These are phyloP conservation scores for Erysimum pusillum DNA, from an alignment of 441 rosid species.

Conservation along the genomic window DNA sequence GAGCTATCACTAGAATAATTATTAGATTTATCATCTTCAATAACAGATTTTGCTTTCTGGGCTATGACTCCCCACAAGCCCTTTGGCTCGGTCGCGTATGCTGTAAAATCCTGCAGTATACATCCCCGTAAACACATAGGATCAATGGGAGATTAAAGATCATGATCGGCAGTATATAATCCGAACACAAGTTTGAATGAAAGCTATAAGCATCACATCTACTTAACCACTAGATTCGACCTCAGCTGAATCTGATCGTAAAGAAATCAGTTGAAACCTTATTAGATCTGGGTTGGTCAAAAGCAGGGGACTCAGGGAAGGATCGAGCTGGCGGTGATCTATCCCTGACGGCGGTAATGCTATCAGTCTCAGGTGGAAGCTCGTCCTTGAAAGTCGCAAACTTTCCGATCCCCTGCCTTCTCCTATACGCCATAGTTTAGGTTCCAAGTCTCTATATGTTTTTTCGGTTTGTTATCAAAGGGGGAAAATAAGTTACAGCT, in stretches of 20 bases:
- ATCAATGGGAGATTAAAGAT: constrained; percentile 18
- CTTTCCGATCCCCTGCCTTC: constrained; percentile 82
- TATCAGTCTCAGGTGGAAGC: constrained; percentile 48
- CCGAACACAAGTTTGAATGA: not conserved
- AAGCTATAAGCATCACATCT: constrained; percentile 6
- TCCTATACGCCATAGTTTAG: constrained; percentile 78
- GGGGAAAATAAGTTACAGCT: constrained; percentile 28
- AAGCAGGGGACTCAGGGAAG: constrained; percentile 55
- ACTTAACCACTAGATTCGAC: constrained; percentile 5
- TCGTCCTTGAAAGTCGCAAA: constrained; percentile 86
- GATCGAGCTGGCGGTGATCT: constrained; percentile 73
- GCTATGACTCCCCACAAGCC: constrained; percentile 95
- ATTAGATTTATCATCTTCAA: constrained; percentile 72
- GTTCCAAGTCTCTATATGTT: constrained; percentile 3
- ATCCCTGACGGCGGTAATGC: constrained; percentile 45
- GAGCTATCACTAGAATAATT: constrained; percentile 59
- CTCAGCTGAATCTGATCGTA: constrained; percentile 18
- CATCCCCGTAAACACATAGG: constrained; percentile 32
- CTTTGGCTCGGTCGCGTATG: constrained; percentile 68
- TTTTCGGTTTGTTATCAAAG: not conserved
- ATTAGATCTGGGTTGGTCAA: constrained; percentile 61
- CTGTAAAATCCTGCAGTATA: constrained; percentile 62
- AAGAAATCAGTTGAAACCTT: constrained; percentile 55
- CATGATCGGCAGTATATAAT: not conserved
- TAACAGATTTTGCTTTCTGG: constrained; percentile 87